Percentiles rank a stretch among this genome's conserved stretches.
These are phyloP conservation scores for Lunularia cruciata DNA, from an alignment of 225 moss, liverwort and hornwort species.

Conservation along the genomic window DNA sequence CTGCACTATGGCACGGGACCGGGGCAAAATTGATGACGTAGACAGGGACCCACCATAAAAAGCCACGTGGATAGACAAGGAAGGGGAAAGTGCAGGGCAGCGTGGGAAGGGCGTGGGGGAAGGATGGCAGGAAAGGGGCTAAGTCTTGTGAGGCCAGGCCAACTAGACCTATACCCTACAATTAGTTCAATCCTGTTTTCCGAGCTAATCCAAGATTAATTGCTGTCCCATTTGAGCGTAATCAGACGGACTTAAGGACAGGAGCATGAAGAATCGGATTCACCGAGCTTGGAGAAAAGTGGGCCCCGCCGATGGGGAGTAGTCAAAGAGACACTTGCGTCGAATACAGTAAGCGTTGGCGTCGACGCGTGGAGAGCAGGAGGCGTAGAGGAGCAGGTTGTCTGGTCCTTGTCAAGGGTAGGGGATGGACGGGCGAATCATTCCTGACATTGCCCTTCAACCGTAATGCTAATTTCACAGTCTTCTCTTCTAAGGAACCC, in stretches of 20 bases:
- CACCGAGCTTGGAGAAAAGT: neutral
- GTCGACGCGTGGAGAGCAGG: neutral
- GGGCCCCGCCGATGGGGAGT: neutral
- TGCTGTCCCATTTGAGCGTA: neutral
- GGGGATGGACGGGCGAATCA: neutral
- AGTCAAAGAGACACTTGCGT: neutral
- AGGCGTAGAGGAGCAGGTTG: constrained; percentile 8
- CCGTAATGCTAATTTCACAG: neutral
- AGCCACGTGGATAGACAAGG: neutral
- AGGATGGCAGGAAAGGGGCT: neutral
- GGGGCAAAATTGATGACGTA: constrained; percentile 1
- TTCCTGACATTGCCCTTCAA: neutral
- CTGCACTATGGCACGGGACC: constrained; percentile 11
- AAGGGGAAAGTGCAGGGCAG: neutral
- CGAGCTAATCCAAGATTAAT: neutral
- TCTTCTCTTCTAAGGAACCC: neutral
- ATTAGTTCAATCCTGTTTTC: constrained; percentile 1
- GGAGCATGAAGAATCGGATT: neutral
- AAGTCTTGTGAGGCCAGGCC: neutral
- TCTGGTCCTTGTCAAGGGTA: neutral
- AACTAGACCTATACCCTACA: constrained; percentile 17
- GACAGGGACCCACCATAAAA: neutral
- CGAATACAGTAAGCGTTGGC: neutral
- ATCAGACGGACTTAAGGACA: neutral
- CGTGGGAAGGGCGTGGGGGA: neutral